A percentile compares a stretch with the other conserved stretches of the same genome.
phyloP scores from a whole-genome alignment of 139 green algal species.

The Micractinium conductrix region DNA sequence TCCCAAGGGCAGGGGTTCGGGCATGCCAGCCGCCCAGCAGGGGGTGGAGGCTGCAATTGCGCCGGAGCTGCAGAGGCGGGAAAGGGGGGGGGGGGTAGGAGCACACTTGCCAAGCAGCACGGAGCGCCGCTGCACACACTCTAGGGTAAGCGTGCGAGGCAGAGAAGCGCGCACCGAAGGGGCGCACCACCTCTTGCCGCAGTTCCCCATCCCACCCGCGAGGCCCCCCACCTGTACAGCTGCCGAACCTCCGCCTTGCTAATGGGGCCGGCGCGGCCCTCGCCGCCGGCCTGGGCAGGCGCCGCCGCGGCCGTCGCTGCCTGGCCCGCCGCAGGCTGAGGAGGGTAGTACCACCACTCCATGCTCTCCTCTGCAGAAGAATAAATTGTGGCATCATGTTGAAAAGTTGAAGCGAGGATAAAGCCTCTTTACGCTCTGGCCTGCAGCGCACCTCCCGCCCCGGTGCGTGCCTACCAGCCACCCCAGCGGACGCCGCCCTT shows the following conservation, averaged over 20 bases:
- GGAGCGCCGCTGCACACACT: no score
- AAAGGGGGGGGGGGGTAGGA: neutral
- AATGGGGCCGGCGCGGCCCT: conserved; percentile 66
- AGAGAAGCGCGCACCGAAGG: no score
- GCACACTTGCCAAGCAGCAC: no score
- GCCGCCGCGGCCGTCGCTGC: neutral
- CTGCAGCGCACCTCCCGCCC: no score
- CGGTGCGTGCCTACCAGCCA: no score
- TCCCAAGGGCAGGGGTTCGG: conserved; percentile 51
- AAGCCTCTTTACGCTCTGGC: no score
- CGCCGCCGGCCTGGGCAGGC: neutral
- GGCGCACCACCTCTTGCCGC: no score
- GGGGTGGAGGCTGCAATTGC: conserved; percentile 53
- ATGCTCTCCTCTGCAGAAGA: conserved; percentile 59
- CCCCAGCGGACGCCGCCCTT: no score
- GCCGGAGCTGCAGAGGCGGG: conserved; percentile 36
- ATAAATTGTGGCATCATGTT: no score
- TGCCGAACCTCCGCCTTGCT: conserved; percentile 76
- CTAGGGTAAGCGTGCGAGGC: no score
- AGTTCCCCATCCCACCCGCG: neutral
- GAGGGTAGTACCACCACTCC: conserved; percentile 75
- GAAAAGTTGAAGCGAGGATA: no score
- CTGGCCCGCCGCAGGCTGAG: neutral
- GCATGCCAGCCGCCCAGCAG: conserved; percentile 73
- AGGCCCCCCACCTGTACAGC: conserved; percentile 35